Percentiles rank a stretch among this genome's conserved stretches.
Evolutionary conservation across 805 yeast species (phyloP).

Genomic region (Myxozyma neglecta): DNA sequence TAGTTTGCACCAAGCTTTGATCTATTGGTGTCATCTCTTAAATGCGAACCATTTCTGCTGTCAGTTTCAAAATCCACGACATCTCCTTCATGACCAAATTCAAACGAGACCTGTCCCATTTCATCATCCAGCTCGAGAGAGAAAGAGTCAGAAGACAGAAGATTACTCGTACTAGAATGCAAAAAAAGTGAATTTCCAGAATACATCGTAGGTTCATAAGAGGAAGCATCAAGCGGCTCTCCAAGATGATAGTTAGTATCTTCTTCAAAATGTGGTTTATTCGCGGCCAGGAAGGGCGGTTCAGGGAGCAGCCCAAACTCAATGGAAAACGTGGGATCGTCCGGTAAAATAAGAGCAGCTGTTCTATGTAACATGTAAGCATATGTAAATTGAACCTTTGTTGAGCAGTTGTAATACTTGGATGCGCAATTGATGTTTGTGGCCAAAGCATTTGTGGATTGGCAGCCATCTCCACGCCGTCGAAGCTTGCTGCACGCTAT

Average conservation of each 20-base stretch:
- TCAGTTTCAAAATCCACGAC: conserved; percentile 8
- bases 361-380: too few species aligned
- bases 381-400: too few species aligned
- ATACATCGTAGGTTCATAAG: neutral
- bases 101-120: conserved; percentile 25
- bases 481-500: conserved; percentile 9
- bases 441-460: neutral
- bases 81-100: conserved; percentile 24
- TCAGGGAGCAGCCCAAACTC: conserved; percentile 27
- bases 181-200: neutral
- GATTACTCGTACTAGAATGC: neutral
- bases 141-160: neutral
- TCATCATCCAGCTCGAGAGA: conserved; percentile 17
- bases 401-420: neutral
- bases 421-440: neutral
- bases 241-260: neutral
- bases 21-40: too few species aligned
- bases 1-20: neutral
- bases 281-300: neutral
- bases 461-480: neutral
- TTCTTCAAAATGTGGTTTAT: neutral
- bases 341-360: neutral
- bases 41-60: neutral
- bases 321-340: conserved; percentile 29
- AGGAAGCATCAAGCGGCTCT: neutral